Base-by-base conservation (phyloP, 2,329 filamentous ascomycete species). In the Talaromyces rugulosus region DNA sequence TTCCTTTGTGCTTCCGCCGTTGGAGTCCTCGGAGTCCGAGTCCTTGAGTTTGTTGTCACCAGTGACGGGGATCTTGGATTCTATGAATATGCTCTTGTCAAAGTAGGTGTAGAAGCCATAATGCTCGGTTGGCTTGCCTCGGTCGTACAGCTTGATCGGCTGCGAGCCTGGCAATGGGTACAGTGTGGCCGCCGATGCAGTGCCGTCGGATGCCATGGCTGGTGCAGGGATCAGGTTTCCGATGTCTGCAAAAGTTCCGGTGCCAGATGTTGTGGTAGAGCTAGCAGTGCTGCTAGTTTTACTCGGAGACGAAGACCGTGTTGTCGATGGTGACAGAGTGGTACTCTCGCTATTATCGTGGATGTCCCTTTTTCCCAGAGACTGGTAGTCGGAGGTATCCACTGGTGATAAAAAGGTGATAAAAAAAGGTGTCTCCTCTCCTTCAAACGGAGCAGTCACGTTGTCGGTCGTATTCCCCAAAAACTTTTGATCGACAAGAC, bases 61-160 rank as follows among this genome's bases (percentile, higher is more conserved):
- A 0, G 61, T 62, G 62, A 85, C 72, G 1, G 78, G 73, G 0
- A 76, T 75, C 11, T 82, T 77, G 16, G 86, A 87, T 67, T 87
- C 86, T 64, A 96, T 81, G 79, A 94, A 96, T 65, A 96, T 91
- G 8, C 89, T 89, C 66, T 92, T 91, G 76, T 92, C 88, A 75
- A 90, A 98, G 80, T 96, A 96, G 0, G 85, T 90, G 78, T 96
- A 97, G 78, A 97, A 97, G 2, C 91, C 92, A 75, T 96, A 97
- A 76, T 96, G 92, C 74, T 98, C 94, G 0, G 88, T 89, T 1
- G 84, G 79, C 31, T 90, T 81, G 18, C 90, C 92, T 23, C 92
- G 89, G 73, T 98, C 91, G 74, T 88, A 98, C 0, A 98, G 84
- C 1, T 90, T 86, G 12, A 98, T 81, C 0, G 92, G 94, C 70